Conservation (phyloP, 257 asterid genomes). For the Ballota nigra region DNA sequence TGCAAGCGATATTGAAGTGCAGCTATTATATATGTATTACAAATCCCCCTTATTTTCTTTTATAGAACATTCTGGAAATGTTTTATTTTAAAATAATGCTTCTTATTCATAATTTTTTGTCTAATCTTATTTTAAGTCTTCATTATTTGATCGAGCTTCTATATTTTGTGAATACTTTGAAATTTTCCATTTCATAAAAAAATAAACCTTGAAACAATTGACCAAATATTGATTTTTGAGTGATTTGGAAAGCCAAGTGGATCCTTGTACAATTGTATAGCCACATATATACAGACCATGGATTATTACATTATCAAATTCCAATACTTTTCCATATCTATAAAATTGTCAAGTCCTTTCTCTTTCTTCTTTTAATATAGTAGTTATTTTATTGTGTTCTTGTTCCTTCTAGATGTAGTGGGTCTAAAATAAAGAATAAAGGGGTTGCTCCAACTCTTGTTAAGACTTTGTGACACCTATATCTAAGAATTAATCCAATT, state of each 20-base stretch:
- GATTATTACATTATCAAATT: background rate
- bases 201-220: background rate
- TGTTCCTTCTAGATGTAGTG: background rate
- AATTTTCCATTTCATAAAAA: background rate
- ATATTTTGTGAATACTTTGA: background rate
- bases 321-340: background rate
- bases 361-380: background rate
- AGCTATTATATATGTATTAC: no score
- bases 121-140: background rate
- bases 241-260: conserved; percentile 17
- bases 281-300: background rate
- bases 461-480: conserved; percentile 2
- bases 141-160: no score
- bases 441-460: background rate
- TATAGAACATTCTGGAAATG: no score
- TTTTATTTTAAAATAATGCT: no score
- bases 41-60: no score
- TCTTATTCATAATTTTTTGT: background rate
- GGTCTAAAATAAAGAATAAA: background rate
- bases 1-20: background rate
- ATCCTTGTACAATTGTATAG: background rate
- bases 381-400: background rate
- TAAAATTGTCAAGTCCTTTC: background rate
- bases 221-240: conserved; percentile 13
- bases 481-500: background rate